Evolutionary conservation across 225 moss, liverwort and hornwort species (phyloP).

Genomic region (Bryum argenteum): DNA sequence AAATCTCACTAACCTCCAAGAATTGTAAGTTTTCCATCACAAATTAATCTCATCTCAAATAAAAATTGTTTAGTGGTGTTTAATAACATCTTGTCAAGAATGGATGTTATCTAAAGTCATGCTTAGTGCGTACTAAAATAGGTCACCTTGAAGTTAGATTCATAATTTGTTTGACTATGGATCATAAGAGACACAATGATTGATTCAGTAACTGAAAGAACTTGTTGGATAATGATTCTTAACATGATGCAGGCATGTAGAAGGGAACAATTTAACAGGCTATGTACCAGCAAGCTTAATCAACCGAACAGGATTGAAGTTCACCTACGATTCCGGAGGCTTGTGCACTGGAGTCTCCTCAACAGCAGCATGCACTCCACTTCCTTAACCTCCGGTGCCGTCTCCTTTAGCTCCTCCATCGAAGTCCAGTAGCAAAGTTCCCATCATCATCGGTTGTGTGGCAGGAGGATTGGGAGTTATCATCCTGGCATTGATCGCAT

Average conservation of each 20-base stretch:
- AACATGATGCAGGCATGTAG: slow-evolving; percentile 31
- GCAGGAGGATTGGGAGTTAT: slow-evolving; percentile 27
- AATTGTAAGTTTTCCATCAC: slow-evolving; percentile 34
- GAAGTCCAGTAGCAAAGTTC: neutral
- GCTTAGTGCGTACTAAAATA: neutral
- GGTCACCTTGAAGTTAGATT: neutral
- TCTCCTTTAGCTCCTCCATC: neutral
- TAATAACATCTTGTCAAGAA: too few species aligned
- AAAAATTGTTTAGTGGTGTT: too few species aligned
- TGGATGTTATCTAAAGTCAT: too few species aligned
- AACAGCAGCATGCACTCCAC: slow-evolving; percentile 15
- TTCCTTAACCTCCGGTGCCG: slow-evolving; percentile 11
- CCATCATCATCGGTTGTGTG: slow-evolving; percentile 37
- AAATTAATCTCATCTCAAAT: neutral
- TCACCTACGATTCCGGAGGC: slow-evolving; percentile 28
- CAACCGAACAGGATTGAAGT: slow-evolving; percentile 27
- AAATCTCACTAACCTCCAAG: slow-evolving; percentile 34
- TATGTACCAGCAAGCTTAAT: slow-evolving; percentile 43
- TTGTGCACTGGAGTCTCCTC: slow-evolving; percentile 39
- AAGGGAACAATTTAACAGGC: slow-evolving; percentile 50
- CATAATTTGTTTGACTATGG: neutral
- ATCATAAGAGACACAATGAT: too few species aligned
- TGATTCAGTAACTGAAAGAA: too few species aligned
- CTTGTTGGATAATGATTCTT: neutral
- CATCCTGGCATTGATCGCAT: slow-evolving; percentile 19